phyloP scores from a whole-genome alignment of 2,329 filamentous ascomycete species.

The Sporothrix curviconia region DNA sequence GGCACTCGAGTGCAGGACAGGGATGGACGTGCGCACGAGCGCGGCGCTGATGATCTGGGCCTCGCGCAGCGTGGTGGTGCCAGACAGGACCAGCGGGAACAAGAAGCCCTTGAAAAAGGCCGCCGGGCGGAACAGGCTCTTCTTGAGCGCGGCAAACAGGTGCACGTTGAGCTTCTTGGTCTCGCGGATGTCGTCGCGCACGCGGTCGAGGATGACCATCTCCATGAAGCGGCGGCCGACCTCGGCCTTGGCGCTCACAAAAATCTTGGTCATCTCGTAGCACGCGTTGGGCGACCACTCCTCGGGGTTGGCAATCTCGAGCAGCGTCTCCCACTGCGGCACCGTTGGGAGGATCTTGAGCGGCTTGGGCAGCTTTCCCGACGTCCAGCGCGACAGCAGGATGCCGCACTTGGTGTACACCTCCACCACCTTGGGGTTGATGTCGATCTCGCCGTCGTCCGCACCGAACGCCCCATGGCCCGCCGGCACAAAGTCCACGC shows the following conservation, averaged over 20 bases:
- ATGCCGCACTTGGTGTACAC: slow-evolving; percentile 86
- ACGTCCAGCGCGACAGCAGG: slow-evolving; percentile 82
- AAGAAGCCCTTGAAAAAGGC: slow-evolving; percentile 94
- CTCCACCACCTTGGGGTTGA: slow-evolving; percentile 87
- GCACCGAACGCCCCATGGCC: slow-evolving; percentile 51
- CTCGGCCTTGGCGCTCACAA: slow-evolving; percentile 74
- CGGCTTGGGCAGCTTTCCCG: slow-evolving; percentile 91
- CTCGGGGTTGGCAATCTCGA: slow-evolving; percentile 47
- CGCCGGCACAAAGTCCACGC: slow-evolving; percentile 18
- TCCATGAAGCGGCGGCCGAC: slow-evolving; percentile 81
- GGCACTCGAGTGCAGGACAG: slow-evolving; percentile 85
- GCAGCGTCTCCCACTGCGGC: slow-evolving; percentile 62
- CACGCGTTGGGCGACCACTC: slow-evolving; percentile 66
- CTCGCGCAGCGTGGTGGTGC: slow-evolving; percentile 86
- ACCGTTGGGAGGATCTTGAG: slow-evolving; percentile 95
- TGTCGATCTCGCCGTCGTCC: slow-evolving; percentile 71
- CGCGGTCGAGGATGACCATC: slow-evolving; percentile 77
- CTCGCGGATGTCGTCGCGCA: slow-evolving; percentile 91
- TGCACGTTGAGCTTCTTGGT: slow-evolving; percentile 94
- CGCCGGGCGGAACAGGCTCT: slow-evolving; percentile 84
- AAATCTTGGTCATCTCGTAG: slow-evolving; percentile 87
- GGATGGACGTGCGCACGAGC: slow-evolving; percentile 76
- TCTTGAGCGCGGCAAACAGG: slow-evolving; percentile 89
- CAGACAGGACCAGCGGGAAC: slow-evolving; percentile 78
- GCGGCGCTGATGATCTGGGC: slow-evolving; percentile 87